phyloP scores from a whole-genome alignment of 805 yeast species.

The Myxozyma sirexii region DNA sequence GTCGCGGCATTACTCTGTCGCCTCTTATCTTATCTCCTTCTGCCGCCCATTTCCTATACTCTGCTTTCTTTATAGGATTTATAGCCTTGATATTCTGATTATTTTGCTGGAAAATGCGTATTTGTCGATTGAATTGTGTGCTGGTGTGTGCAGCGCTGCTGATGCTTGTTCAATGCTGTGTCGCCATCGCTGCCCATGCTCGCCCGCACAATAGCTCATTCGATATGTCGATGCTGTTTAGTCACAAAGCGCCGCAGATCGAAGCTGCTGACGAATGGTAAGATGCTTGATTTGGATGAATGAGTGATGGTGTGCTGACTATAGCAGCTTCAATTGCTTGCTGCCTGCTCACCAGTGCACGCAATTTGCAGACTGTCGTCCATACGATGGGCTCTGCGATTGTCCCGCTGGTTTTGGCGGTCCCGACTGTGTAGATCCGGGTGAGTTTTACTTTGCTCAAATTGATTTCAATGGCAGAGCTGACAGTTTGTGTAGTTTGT shows the following conservation, averaged over 20 bases:
- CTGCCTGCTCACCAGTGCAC: conserved; percentile 86
- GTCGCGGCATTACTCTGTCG: background rate
- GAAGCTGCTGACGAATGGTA: conserved; percentile 11
- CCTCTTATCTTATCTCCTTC: conserved; percentile 13
- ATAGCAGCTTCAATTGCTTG: conserved; percentile 80
- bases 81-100: conserved; percentile 9
- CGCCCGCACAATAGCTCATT: conserved; percentile 8
- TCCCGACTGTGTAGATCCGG: conserved; percentile 82
- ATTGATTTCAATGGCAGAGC: background rate
- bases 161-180: conserved; percentile 4
- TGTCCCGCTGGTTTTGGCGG: conserved; percentile 95
- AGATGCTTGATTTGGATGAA: background rate
- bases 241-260: background rate
- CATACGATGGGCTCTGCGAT: conserved; percentile 86
- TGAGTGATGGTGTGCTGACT: background rate
- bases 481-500: conserved; percentile 49
- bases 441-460: conserved; percentile 36
- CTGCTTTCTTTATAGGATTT: background rate
- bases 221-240: background rate
- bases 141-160: conserved; percentile 1
- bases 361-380: conserved; percentile 87
- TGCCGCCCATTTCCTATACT: background rate
- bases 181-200: conserved; percentile 5
- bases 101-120: background rate
- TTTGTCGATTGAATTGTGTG: background rate